Base-by-base conservation (phyloP, 139 green algal species). In the Tetratostichococcus sp. region DNA sequence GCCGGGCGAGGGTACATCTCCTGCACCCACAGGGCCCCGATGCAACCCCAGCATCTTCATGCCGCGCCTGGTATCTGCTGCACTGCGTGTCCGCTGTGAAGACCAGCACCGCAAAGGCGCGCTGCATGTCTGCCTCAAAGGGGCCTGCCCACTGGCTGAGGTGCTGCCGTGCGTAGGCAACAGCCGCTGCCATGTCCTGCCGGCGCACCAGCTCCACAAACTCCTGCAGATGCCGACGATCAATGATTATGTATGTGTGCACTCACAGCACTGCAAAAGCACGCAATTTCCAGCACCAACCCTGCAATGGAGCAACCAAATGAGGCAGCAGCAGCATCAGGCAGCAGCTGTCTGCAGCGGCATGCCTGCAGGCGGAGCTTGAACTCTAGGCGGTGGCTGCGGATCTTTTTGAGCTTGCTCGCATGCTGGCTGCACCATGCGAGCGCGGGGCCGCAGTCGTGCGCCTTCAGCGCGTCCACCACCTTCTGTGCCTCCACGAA, bases 181-280 rank as follows among this genome's bases (percentile, higher is more conserved):
- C 87, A 1, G 94, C 94, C 21, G 88, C 82, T 30, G 86, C 22
- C 62, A 87, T 78, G 43, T 83, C 30, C 5, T 77, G 87, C 30
- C 67, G n/a, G 14, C 90, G 87, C 50, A 97, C 90, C n/a, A 96
- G 86, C 78, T 98, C 92, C 0, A 98, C 79, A 72, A 97, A 98
- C 82, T 97, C 93, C 89, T 97, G 82, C 71, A 84, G 1, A 71
- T 62, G 50, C 50, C 19, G 11, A 5, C 50, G 50, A n/a, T 17
- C 11, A 11, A 6, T 50, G 8, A 50, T 50, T 50, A 50, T 50
- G 39, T 50, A 6, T 50, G 39, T n/a, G n/a, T n/a, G n/a, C n/a
- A n/a, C n/a, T n/a, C n/a, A n/a, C n/a, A n/a, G n/a, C n/a, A n/a
- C n/a, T n/a, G n/a, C n/a, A n/a, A n/a, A n/a, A n/a, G n/a, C n/a